These are phyloP conservation scores for Epithemia pelagica DNA, from an alignment of 108 stramenopile genomes.

Conservation along the genomic window DNA sequence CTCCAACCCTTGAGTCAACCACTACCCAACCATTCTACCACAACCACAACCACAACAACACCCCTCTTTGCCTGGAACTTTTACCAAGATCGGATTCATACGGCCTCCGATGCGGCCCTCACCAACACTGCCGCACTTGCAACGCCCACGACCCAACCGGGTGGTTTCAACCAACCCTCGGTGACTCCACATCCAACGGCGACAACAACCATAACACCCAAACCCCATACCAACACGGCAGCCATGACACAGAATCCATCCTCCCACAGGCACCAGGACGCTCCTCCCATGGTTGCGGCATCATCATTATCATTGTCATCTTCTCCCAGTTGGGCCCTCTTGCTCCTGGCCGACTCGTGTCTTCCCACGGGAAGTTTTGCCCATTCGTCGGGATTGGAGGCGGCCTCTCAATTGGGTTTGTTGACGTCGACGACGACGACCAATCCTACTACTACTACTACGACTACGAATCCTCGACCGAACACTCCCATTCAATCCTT, in stretches of 20 bases:
- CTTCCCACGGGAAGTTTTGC: slow-evolving; percentile 82
- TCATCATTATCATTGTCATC: too few species aligned
- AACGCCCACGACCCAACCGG: not conserved
- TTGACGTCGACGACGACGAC: slow-evolving; percentile 17
- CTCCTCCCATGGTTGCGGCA: too few species aligned
- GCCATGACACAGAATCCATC: not conserved
- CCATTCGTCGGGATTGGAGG: slow-evolving; percentile 78
- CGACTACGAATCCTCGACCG: too few species aligned
- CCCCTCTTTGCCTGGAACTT: slow-evolving; percentile 35
- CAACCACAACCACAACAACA: too few species aligned
- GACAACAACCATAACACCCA: not conserved
- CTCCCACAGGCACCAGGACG: not conserved
- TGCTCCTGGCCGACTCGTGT: slow-evolving; percentile 63
- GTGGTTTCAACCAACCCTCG: too few species aligned
- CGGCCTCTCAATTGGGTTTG: slow-evolving; percentile 63
- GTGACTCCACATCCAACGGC: not conserved
- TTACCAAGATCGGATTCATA: slow-evolving; percentile 37
- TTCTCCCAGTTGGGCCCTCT: too few species aligned
- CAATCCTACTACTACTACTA: too few species aligned
- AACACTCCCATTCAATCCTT: slow-evolving; percentile 12
- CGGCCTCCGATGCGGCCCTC: slow-evolving; percentile 9
- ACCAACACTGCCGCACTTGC: not conserved
- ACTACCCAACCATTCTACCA: too few species aligned
- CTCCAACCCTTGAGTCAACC: slow-evolving; percentile 23
- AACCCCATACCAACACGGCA: not conserved